Conservation (phyloP, 768 basidiomycete species). For the Glaciozyma antarctica region DNA sequence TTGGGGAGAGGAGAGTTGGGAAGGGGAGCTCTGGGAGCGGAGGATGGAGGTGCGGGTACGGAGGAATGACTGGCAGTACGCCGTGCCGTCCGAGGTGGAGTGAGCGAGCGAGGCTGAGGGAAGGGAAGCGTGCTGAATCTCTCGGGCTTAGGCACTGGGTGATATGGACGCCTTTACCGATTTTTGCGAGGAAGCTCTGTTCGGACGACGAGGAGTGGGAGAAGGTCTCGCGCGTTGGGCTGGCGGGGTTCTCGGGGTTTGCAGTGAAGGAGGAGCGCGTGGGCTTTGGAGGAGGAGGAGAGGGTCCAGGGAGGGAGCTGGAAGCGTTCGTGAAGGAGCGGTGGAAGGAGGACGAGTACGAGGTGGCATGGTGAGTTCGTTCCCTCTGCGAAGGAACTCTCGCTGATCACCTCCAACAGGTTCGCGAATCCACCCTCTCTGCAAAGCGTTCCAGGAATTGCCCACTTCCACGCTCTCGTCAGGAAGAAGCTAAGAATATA, state of each 20-base stretch:
- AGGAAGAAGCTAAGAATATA: too few species aligned
- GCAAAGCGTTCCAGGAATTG: not conserved
- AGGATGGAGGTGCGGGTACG: conserved; percentile 4
- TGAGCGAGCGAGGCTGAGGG: not conserved
- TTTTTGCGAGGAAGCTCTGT: conserved; percentile 39
- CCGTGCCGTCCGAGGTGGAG: conserved; percentile 4
- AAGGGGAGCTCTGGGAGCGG: not conserved
- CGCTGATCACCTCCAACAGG: not conserved
- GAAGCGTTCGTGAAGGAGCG: not conserved
- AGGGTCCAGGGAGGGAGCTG: not conserved
- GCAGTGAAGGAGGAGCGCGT: not conserved
- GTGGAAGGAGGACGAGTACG: not conserved
- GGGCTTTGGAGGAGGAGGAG: not conserved
- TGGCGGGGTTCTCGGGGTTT: not conserved
- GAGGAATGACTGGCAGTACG: conserved; percentile 24
- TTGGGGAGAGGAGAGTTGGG: conserved; percentile 6
- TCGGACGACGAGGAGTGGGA: conserved; percentile 53
- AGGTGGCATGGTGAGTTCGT: not conserved
- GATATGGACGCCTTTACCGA: conserved; percentile 51
- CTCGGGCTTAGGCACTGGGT: conserved; percentile 19
- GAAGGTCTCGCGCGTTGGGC: conserved; percentile 2
- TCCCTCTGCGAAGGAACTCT: too few species aligned
- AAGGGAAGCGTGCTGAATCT: not conserved
- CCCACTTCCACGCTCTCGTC: not conserved
- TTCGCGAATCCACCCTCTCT: not conserved